phyloP scores from a whole-genome alignment of 2,329 filamentous ascomycete species.

The Ophiostoma himal-ulmi region DNA sequence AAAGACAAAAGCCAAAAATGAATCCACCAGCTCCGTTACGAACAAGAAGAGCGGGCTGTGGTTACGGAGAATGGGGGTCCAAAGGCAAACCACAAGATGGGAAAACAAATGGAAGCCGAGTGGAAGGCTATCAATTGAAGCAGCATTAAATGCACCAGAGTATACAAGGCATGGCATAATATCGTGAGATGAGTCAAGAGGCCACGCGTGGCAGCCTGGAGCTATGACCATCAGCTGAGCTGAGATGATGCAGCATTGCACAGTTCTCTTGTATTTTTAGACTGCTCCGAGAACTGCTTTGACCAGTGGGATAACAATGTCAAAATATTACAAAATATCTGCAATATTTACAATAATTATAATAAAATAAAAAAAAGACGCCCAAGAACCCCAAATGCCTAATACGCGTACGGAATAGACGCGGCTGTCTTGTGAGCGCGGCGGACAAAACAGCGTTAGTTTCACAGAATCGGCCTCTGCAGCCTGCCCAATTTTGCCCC shows the following conservation, averaged over 20 bases:
- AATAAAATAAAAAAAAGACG: no score
- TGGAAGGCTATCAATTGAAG: background rate
- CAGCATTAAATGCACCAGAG: background rate
- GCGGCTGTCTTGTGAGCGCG: background rate
- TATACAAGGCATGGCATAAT: background rate
- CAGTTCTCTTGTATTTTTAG: no score
- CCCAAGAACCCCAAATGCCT: background rate
- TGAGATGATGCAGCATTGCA: background rate
- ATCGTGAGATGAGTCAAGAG: background rate
- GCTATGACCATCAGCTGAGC: background rate
- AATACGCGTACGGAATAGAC: no score
- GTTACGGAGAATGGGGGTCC: background rate
- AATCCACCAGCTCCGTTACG: no score
- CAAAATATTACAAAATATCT: no score
- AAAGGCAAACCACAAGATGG: background rate
- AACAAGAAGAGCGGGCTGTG: no score
- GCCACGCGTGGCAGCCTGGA: background rate
- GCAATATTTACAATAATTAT: no score
- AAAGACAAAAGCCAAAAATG: no score
- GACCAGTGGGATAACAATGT: no score
- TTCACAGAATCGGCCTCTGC: background rate
- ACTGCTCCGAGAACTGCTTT: no score
- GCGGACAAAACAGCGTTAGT: background rate
- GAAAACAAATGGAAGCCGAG: background rate
- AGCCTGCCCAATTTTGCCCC: no score